Percentiles rank a stretch among this genome's conserved stretches.
Evolutionary conservation across 2,329 filamentous ascomycete species (phyloP).

Genomic region (Cercospora nicotianae): DNA sequence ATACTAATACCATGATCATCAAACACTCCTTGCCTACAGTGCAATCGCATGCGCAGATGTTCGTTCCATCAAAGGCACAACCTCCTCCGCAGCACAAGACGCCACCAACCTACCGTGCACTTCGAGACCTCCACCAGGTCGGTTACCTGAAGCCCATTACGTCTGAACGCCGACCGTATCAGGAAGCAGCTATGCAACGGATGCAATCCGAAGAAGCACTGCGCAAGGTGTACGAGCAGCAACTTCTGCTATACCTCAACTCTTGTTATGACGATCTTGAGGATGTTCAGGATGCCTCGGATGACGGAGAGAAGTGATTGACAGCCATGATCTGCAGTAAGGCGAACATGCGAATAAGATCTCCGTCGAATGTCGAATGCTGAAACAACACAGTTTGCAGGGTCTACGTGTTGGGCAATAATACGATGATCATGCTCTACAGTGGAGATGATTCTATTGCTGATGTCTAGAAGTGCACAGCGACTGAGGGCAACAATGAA

Average conservation of each 20-base stretch:
- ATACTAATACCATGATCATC: not conserved
- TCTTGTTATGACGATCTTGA: slow-evolving; percentile 9
- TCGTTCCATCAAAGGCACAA: not conserved
- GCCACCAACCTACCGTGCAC: not conserved
- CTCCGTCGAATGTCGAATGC: not conserved
- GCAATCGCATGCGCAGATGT: not conserved
- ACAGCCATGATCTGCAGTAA: not conserved
- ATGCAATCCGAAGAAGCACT: slow-evolving; percentile 13
- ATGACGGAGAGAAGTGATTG: slow-evolving; percentile 5
- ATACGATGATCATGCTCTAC: not conserved
- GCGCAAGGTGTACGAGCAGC: slow-evolving; percentile 5
- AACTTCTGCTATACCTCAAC: slow-evolving; percentile 9
- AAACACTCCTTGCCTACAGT: not conserved
- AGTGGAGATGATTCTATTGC: not conserved
- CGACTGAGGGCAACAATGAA: not conserved
- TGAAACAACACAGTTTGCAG: not conserved
- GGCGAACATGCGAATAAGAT: not conserved
- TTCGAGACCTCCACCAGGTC: not conserved
- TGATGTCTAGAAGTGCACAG: not conserved
- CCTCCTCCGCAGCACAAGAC: not conserved
- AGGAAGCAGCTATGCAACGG: not conserved
- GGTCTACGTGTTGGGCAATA: not conserved
- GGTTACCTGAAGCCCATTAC: not conserved
- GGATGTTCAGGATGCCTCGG: slow-evolving; percentile 11
- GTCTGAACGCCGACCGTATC: not conserved